Evolutionary conservation across 1,284 basidiomycete species (phyloP).

Genomic region (Austroboletus novae-zelandiae): DNA sequence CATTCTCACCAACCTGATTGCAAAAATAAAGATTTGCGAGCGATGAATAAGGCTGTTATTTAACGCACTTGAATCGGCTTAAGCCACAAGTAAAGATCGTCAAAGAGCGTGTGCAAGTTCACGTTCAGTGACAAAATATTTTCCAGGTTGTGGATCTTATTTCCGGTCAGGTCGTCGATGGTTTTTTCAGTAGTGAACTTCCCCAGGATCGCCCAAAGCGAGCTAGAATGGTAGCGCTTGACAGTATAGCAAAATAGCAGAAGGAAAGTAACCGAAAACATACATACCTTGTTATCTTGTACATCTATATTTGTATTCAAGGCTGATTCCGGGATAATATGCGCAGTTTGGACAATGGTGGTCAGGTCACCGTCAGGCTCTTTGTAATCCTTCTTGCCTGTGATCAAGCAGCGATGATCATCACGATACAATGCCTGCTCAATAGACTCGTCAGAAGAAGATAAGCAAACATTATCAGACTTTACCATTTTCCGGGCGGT

Average conservation of each 20-base stretch:
- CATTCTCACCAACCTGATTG: neutral
- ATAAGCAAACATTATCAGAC: neutral
- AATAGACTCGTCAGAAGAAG: neutral
- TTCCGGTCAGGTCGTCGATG: neutral
- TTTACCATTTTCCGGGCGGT: neutral
- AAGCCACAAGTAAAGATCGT: conserved; percentile 1
- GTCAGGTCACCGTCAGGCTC: no score
- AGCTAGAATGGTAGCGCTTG: neutral
- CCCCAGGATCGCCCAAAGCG: neutral
- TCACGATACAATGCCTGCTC: conserved; percentile 1
- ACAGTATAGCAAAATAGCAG: neutral
- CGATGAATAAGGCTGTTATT: neutral
- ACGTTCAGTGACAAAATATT: conserved; percentile 4
- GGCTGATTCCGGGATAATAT: neutral
- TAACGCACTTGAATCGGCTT: conserved; percentile 1
- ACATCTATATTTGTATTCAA: neutral
- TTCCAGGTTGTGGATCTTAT: conserved; percentile 1
- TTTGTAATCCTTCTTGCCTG: neutral
- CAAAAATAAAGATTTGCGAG: no score
- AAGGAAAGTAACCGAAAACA: neutral
- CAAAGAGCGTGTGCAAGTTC: neutral
- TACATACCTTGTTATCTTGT: neutral
- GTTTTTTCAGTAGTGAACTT: neutral
- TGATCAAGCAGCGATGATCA: neutral
- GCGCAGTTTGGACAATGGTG: neutral